phyloP scores from a whole-genome alignment of 768 basidiomycete genomes.

The Termitomyces titanicus region DNA sequence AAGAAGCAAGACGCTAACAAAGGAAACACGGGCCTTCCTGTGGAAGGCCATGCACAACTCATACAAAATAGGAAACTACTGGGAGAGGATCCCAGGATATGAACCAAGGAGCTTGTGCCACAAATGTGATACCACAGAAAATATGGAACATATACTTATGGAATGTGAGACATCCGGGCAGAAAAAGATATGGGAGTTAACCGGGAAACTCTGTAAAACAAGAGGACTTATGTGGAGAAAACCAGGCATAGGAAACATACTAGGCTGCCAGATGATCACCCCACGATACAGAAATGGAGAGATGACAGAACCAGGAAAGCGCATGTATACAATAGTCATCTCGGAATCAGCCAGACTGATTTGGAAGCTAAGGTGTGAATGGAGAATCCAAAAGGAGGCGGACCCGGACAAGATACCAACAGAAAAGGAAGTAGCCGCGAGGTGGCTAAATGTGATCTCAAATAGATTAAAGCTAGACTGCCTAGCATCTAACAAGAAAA shows the following conservation, averaged over 20 bases:
- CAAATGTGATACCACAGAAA: constrained; percentile 14
- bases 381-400: constrained; percentile 16
- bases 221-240: not conserved
- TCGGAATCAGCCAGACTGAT: constrained; percentile 28
- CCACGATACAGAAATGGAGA: not conserved
- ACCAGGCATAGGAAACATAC: constrained; percentile 13
- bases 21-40: constrained; percentile 8
- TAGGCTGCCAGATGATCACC: constrained; percentile 10
- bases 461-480: not conserved
- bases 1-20: not conserved
- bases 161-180: constrained; percentile 21
- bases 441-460: not conserved
- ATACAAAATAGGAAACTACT: constrained; percentile 23
- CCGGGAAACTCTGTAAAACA: not conserved
- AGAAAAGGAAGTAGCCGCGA: not conserved
- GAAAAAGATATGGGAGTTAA: constrained; percentile 19
- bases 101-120: constrained; percentile 12
- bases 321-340: constrained; percentile 22
- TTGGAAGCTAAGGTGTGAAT: constrained; percentile 25
- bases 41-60: constrained; percentile 22
- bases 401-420: constrained; percentile 1
- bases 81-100: constrained; percentile 16
- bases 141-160: constrained; percentile 26
- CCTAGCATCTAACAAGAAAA: not conserved
- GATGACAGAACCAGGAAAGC: not conserved